Evolutionary conservation across 2,329 filamentous ascomycete species (phyloP).

Genomic region (Aspergillus pseudonomiae): DNA sequence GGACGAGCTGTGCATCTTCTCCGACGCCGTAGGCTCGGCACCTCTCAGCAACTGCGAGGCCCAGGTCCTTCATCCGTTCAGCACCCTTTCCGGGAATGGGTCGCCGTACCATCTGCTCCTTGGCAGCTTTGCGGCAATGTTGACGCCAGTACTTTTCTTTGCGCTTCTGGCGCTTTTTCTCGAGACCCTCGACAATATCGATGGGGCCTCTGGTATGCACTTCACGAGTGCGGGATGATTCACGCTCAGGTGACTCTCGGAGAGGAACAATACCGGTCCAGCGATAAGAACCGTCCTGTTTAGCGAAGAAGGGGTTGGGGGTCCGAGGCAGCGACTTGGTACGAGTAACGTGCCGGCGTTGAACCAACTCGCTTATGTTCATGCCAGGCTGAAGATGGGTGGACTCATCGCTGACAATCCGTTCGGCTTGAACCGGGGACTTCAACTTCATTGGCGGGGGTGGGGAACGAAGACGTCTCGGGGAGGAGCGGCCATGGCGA

Average conservation of each 20-base stretch:
- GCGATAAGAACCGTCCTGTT: conserved; percentile 33
- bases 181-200: conserved; percentile 94
- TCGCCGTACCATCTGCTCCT: conserved; percentile 62
- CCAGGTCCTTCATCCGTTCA: conserved; percentile 90
- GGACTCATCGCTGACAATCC: conserved; percentile 41
- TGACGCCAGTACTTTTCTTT: conserved; percentile 92
- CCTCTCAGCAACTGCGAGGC: conserved; percentile 84
- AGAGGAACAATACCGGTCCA: conserved; percentile 36
- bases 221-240: conserved; percentile 47
- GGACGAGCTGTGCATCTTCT: conserved; percentile 64
- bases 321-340: conserved; percentile 87
- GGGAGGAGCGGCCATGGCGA: conserved; percentile 60
- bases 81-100: conserved; percentile 83
- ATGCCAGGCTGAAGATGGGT: conserved; percentile 51
- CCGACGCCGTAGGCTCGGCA: conserved; percentile 65
- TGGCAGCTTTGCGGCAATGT: conserved; percentile 80
- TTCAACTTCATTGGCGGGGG: conserved; percentile 60
- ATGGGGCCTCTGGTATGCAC: conserved; percentile 87
- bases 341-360: conserved; percentile 69
- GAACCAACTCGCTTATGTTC: conserved; percentile 58
- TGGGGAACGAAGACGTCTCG: conserved; percentile 70
- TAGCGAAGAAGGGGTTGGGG: conserved; percentile 67
- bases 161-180: conserved; percentile 89
- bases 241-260: conserved; percentile 40
- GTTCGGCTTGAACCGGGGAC: conserved; percentile 51